Base-by-base conservation (phyloP, 2,329 filamentous ascomycete genomes). In the Geoglossum cookeanum region DNA sequence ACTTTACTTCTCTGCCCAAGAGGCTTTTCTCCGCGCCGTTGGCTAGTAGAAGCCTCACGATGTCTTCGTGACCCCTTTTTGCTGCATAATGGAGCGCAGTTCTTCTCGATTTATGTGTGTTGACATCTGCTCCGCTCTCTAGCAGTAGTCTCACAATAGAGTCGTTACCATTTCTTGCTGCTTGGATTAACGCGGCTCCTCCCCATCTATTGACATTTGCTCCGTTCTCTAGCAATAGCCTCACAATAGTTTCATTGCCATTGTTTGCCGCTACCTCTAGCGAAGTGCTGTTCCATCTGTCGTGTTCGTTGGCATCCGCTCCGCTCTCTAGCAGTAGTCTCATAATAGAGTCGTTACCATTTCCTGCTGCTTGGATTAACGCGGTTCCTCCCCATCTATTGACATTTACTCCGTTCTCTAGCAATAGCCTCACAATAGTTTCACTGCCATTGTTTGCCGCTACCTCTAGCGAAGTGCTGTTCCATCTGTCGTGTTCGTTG, bases 281-380 rank as follows among this genome's bases (percentile, higher is more conserved):
- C 52, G 45, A 55, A 3, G 35, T 35, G 33, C 57, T 59, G 9
- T n/a, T n/a, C n/a, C n/a, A n/a, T n/a, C 57, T 57, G 55, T 17
- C 13, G 35, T 33, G 51, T 61, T 59, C 49, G 42, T 57, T 8
- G 55, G 1, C 42, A 32, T 42, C 45, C 17, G 57, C 59, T 15
- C 57, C 33, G 2, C 47, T 37, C 45, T 61, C 53, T 37, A 61
- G 56, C 8, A 61, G 56, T 11, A 58, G 11, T 17, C 27, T 35
- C 29, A 61, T 51, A 30, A 57, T 57, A 55, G 45, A 52, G 17
- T n/a, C 17, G 30, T 60, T 22, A 32, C 60, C 60, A 35, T 55
- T 59, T 15, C 17, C 22, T 49, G 59, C 60, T 30, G 60, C 60
- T 52, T 60, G 13, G 35, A 60, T 57, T 15, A n/a, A n/a, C n/a